These are phyloP conservation scores for Nakaseomyces glabratus DNA, from an alignment of 1,139 yeast species.

Conservation along the genomic window DNA sequence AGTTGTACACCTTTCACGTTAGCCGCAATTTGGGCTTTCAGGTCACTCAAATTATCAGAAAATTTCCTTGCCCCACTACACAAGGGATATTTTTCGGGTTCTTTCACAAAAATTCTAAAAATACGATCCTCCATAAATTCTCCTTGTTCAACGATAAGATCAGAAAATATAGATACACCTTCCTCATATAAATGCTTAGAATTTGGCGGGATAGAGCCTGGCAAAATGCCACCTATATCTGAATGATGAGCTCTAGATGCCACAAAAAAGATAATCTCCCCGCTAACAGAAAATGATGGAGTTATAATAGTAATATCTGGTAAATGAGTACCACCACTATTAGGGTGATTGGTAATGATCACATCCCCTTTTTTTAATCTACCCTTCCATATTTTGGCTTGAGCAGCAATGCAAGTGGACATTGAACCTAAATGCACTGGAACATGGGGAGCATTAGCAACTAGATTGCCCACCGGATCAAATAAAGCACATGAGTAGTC, in stretches of 20 bases:
- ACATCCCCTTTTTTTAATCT: slow-evolving; percentile 61
- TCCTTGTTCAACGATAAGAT: slow-evolving; percentile 35
- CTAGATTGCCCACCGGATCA: slow-evolving; percentile 64
- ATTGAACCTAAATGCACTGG: slow-evolving; percentile 84
- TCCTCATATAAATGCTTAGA: slow-evolving; percentile 41
- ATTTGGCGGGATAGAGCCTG: slow-evolving; percentile 44
- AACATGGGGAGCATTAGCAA: slow-evolving; percentile 82
- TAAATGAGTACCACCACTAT: slow-evolving; percentile 71
- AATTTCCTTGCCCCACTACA: slow-evolving; percentile 42
- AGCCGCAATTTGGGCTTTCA: slow-evolving; percentile 44
- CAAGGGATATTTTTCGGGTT: slow-evolving; percentile 38
- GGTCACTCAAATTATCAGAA: slow-evolving; percentile 40
- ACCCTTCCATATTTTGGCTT: slow-evolving; percentile 55
- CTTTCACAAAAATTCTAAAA: slow-evolving; percentile 32
- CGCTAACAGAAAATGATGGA: slow-evolving; percentile 41
- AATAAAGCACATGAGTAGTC: slow-evolving; percentile 83
- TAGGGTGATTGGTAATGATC: slow-evolving; percentile 69
- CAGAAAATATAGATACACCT: slow-evolving; percentile 41
- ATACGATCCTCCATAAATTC: slow-evolving; percentile 37
- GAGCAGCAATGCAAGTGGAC: slow-evolving; percentile 74
- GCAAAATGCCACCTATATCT: slow-evolving; percentile 42
- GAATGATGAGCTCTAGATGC: slow-evolving; percentile 48
- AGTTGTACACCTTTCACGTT: slow-evolving; percentile 40
- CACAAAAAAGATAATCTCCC: slow-evolving; percentile 35
- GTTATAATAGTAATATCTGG: slow-evolving; percentile 71